A percentile compares a stretch with the other conserved stretches of the same genome.
phyloP scores from a whole-genome alignment of 75 land plant species.

The Sequoia sempervirens region DNA sequence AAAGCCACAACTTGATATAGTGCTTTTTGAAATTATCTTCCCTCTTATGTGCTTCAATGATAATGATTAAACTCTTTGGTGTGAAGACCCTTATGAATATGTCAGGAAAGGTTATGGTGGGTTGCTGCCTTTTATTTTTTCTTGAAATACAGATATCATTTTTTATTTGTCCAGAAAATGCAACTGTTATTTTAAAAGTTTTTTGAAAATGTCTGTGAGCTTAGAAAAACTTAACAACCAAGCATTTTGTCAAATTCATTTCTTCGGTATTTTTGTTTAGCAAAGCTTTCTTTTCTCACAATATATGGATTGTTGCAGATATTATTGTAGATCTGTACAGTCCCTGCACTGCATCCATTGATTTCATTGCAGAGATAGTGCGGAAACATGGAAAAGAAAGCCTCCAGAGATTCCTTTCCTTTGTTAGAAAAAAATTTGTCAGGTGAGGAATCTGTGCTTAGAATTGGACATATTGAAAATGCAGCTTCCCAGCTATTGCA shows the following conservation, averaged over 20 bases:
- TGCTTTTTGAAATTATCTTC: slow-evolving; percentile 94
- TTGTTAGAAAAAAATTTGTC: slow-evolving; percentile 75
- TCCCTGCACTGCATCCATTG: slow-evolving; percentile 94
- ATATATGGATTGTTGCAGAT: slow-evolving; percentile 40
- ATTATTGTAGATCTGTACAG: slow-evolving; percentile 98
- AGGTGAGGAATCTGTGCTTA: slow-evolving; percentile 36
- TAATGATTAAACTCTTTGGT: slow-evolving; percentile 87
- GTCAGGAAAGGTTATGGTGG: slow-evolving; percentile 98
- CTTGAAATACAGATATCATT: not conserved
- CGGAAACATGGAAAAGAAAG: slow-evolving; percentile 92
- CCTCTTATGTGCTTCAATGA: slow-evolving; percentile 99
- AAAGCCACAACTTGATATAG: slow-evolving; percentile 77
- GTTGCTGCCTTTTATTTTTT: slow-evolving; percentile 10
- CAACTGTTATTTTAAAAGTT: not conserved
- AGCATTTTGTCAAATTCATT: not conserved
- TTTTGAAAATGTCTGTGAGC: not conserved
- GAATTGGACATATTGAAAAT: not conserved
- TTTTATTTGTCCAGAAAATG: not conserved
- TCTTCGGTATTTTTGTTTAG: not conserved
- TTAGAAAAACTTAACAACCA: not conserved
- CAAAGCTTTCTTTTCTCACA: not conserved
- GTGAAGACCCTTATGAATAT: slow-evolving; percentile 98
- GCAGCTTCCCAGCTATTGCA: not conserved
- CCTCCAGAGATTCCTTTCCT: slow-evolving; percentile 80
- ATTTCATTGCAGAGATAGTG: slow-evolving; percentile 91